Percentiles rank a stretch among this genome's conserved stretches.
These are phyloP conservation scores for Eucalyptus coolabah DNA, from an alignment of 345 rosid species.

Conservation along the genomic window DNA sequence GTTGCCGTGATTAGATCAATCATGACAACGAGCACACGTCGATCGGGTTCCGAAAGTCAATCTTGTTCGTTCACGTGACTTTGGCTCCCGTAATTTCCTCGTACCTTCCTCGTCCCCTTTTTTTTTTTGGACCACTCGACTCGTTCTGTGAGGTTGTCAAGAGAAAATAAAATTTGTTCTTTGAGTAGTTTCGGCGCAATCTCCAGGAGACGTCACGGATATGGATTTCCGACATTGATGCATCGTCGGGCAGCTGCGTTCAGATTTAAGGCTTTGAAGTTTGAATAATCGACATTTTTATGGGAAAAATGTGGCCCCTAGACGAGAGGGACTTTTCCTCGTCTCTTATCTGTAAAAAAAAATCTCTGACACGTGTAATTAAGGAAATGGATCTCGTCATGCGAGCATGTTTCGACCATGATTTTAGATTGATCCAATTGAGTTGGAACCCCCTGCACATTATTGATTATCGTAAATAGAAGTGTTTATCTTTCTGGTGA, in stretches of 20 bases:
- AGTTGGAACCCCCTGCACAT: neutral
- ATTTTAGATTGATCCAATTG: neutral
- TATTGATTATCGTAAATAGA: no score
- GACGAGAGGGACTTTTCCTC: neutral
- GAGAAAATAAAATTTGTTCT: neutral
- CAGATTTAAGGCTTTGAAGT: neutral
- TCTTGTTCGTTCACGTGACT: neutral
- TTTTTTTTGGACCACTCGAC: neutral
- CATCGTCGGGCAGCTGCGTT: neutral
- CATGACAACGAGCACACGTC: neutral
- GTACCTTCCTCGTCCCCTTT: neutral
- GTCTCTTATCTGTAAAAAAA: neutral
- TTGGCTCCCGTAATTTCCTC: neutral
- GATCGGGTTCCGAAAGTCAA: neutral
- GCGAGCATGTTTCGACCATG: neutral
- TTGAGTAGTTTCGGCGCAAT: neutral
- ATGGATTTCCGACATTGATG: neutral
- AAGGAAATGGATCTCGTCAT: no score
- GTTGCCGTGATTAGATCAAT: neutral
- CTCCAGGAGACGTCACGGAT: neutral
- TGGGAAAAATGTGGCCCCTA: neutral
- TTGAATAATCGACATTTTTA: neutral
- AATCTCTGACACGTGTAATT: no score
- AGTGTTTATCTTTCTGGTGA: rapidly evolving
- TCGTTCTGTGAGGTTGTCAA: no score